These are phyloP conservation scores for Colletotrichum kahawae DNA, from an alignment of 2,329 filamentous ascomycete genomes.

Conservation along the genomic window DNA sequence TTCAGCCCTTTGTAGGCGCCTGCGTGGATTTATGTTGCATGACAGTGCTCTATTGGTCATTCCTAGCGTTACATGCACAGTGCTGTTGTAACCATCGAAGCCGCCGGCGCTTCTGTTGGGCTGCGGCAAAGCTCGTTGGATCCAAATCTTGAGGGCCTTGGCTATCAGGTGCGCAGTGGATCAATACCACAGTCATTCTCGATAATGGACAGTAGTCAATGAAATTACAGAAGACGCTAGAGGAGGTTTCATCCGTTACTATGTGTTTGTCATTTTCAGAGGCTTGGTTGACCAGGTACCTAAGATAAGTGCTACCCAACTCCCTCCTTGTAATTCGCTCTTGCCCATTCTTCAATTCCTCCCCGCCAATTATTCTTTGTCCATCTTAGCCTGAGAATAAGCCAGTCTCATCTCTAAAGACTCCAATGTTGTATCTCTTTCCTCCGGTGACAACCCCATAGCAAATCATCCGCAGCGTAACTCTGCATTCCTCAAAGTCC, in stretches of 20 bases:
- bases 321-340: not conserved
- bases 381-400: not conserved
- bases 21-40: not conserved
- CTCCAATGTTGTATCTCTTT: not conserved
- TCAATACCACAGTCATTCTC: not conserved
- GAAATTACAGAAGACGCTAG: rapidly evolving
- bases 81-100: not conserved
- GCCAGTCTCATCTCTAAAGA: not conserved
- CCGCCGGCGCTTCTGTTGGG: not conserved
- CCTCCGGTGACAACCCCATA: rapidly evolving
- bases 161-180: not conserved
- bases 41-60: not conserved
- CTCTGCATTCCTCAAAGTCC: not conserved
- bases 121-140: not conserved
- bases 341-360: not conserved
- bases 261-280: rapidly evolving
- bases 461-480: not conserved
- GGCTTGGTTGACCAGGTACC: not conserved
- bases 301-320: not conserved
- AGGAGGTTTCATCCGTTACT: not conserved
- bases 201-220: not conserved
- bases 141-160: not conserved
- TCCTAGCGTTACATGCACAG: not conserved
- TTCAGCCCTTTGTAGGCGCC: not conserved
- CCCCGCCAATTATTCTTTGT: not conserved